Base-by-base conservation (phyloP, 805 yeast species). In the Myxozyma monticola region DNA sequence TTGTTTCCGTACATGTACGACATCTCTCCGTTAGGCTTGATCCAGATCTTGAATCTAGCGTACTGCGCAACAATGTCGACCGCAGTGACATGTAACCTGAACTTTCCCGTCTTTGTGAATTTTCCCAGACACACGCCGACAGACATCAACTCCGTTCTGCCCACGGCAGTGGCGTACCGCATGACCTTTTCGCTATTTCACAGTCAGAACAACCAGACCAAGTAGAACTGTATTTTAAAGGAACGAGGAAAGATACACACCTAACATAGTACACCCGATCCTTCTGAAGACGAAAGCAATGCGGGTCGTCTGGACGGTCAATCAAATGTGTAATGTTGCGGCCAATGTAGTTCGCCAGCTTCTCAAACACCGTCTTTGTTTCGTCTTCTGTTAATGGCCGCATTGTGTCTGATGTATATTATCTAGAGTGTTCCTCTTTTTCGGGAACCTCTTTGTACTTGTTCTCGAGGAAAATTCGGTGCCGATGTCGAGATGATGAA, bases 1-100 rank as follows among this genome's bases (percentile, higher is more conserved):
- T 93, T 96, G 73, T 93, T 93, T 31, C 99, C 99, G 63, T 93
- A 93, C 59, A 93, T 72, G 67, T 85, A 93, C 12, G 99, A 98
- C 99, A 93, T 93, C 71, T 93, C 99, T 62, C 99, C 99, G 66
- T 93, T 93, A 44, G 81, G 83, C 69, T 93, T 93, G 70, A 93
- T 88, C 99, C 99, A 93, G 35, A 93, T 76, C 71, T 91, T 93
- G 73, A 84, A 89, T 68, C 86, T 87, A 42, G 99, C 97, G 66
- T 84, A 83, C 62, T 87, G 84, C 1, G 96, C 84, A 49, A 93
- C 72, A 55, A 87, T 78, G 40, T 86, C 83, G 57, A 93, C 76
- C 2, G 96, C 77, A n/a, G 99, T 93, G 56, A 93, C 84, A 68
- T 93, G 99, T 60, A 93, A 75, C 71, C 96, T 80, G 74, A 93